Evolutionary conservation across 2,329 filamentous ascomycete species (phyloP).

Genomic region (Mariannaea sp.): DNA sequence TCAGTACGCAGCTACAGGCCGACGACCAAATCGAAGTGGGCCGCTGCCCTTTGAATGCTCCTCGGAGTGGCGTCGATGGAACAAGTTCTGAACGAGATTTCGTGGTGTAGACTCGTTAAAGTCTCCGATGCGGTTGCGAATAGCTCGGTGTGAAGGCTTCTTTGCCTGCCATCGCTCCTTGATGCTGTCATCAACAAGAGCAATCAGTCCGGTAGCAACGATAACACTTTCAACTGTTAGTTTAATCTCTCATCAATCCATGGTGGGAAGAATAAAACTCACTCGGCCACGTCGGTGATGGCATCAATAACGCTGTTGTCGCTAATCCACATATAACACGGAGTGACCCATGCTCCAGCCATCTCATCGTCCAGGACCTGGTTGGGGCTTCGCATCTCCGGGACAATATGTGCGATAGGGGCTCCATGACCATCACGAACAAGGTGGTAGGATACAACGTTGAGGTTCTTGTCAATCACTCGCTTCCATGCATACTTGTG

Average conservation of each 20-base stretch:
- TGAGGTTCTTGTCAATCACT: conserved; percentile 70
- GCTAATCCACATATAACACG: conserved; percentile 88
- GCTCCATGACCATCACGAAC: conserved; percentile 65
- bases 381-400: conserved; percentile 72
- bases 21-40: conserved; percentile 44
- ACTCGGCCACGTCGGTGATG: conserved; percentile 85
- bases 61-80: conserved; percentile 49
- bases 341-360: conserved; percentile 88
- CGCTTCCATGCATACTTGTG: conserved; percentile 84
- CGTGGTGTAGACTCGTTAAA: conserved; percentile 35
- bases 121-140: conserved; percentile 33
- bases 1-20: conserved; percentile 45
- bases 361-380: conserved; percentile 73
- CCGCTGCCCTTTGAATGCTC: conserved; percentile 41
- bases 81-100: conserved; percentile 47
- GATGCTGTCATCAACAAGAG: conserved; percentile 90
- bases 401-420: conserved; percentile 82
- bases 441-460: conserved; percentile 77
- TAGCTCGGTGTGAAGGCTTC: conserved; percentile 43
- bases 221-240: conserved; percentile 69
- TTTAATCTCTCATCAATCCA: conserved; percentile 7
- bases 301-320: conserved; percentile 71
- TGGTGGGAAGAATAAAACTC: conserved; percentile 44
- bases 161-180: conserved; percentile 71
- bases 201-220: conserved; percentile 85